These are phyloP conservation scores for Rhypophila decipiens DNA, from an alignment of 495 filamentous ascomycete genomes.

Conservation along the genomic window DNA sequence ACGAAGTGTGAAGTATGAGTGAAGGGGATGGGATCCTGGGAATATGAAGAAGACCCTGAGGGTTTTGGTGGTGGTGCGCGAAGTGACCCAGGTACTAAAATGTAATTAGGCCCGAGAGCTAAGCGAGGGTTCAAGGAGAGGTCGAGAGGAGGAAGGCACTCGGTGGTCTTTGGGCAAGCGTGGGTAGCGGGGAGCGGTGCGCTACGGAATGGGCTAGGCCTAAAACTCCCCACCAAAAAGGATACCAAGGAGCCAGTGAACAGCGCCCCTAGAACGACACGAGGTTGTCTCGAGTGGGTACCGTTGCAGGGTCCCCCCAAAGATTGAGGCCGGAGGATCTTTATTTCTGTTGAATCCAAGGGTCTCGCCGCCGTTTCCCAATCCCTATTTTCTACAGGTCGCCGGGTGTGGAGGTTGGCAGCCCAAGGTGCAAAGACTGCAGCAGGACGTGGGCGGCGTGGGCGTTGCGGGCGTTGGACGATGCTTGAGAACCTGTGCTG, in stretches of 20 bases:
- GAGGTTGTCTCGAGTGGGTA: conserved; percentile 13
- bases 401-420: not conserved
- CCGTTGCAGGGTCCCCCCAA: conserved; percentile 7
- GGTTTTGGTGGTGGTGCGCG: not conserved
- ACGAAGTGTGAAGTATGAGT: conserved; percentile 15
- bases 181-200: not conserved
- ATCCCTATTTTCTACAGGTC: not conserved
- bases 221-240: conserved; percentile 14
- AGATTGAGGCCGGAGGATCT: conserved; percentile 1
- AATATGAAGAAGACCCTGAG: conserved; percentile 15
- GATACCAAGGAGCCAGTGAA: conserved; percentile 13
- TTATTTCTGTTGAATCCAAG: conserved; percentile 11
- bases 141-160: not conserved
- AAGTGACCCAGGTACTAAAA: not conserved
- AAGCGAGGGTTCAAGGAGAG: no score
- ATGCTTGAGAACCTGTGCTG: conserved; percentile 8
- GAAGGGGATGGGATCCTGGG: conserved; percentile 16
- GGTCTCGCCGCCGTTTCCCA: conserved; percentile 11
- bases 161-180: not conserved
- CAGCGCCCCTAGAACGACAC: conserved; percentile 12
- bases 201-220: conserved; percentile 2
- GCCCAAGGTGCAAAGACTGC: not conserved
- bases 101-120: not conserved
- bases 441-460: conserved; percentile 8
- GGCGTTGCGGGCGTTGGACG: conserved; percentile 6